These are phyloP conservation scores for Suillus brevipes DNA, from an alignment of 768 basidiomycete species.

Conservation along the genomic window DNA sequence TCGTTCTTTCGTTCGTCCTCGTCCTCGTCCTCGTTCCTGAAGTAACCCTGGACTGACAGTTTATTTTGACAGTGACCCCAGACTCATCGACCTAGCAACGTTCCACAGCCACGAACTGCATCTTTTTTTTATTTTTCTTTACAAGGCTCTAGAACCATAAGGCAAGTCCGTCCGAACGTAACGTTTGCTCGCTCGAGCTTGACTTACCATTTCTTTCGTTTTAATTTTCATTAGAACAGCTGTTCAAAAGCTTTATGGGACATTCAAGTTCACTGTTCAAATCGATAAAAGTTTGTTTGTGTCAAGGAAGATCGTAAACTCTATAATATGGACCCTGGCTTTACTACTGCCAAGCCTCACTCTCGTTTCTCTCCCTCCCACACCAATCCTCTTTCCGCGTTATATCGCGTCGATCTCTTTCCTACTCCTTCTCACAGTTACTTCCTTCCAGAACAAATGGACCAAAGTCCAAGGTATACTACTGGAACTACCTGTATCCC, in stretches of 20 bases:
- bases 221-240: background rate
- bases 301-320: conserved; percentile 3
- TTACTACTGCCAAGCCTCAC: conserved; percentile 34
- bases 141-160: background rate
- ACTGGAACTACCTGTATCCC: conserved; percentile 40
- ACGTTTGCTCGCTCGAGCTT: background rate
- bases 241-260: background rate
- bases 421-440: conserved; percentile 15
- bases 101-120: conserved; percentile 3
- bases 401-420: conserved; percentile 23
- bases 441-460: conserved; percentile 30
- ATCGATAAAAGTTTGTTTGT: conserved; percentile 1
- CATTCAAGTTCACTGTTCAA: background rate
- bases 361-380: conserved; percentile 39
- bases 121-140: background rate
- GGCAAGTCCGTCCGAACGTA: background rate
- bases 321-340: conserved; percentile 29
- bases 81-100: conserved; percentile 3
- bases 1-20: background rate
- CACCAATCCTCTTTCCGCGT: conserved; percentile 22
- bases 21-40: background rate
- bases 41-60: background rate
- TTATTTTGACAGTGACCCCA: conserved; percentile 4
- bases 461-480: conserved; percentile 30
- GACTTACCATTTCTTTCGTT: background rate